Percentiles rank a stretch among this genome's conserved stretches.
These are phyloP conservation scores for Aspergillus sparsus DNA, from an alignment of 495 filamentous ascomycete species.

Conservation along the genomic window DNA sequence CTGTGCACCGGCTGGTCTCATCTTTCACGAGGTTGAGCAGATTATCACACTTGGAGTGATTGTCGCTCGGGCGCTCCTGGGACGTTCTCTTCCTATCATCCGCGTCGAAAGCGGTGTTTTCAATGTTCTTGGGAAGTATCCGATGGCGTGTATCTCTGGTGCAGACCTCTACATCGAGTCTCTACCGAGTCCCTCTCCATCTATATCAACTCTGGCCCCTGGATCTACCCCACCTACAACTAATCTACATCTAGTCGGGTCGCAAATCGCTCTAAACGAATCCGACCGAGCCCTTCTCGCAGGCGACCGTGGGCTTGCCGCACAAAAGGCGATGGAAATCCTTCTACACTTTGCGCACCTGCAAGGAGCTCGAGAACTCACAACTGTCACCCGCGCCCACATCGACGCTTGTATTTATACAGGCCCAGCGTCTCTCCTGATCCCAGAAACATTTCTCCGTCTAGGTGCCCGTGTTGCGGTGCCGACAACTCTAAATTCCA, in stretches of 20 bases:
- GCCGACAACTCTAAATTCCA: conserved; percentile 36
- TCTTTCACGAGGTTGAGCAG: conserved; percentile 32
- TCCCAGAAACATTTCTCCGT: conserved; percentile 27
- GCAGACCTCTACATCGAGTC: too few relatives aligned
- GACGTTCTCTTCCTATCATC: conserved; percentile 30
- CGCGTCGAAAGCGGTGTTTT: conserved; percentile 20
- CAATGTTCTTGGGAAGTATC: background rate
- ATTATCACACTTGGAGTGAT: conserved; percentile 36
- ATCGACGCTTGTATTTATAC: conserved; percentile 40
- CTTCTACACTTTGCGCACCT: conserved; percentile 27
- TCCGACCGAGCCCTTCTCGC: conserved; percentile 26
- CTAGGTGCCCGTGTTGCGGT: conserved; percentile 27
- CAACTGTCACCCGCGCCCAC: conserved; percentile 31
- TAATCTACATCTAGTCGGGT: background rate
- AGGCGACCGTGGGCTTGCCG: conserved; percentile 26
- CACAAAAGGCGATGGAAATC: conserved; percentile 30
- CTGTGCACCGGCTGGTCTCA: conserved; percentile 23
- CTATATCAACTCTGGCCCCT: background rate
- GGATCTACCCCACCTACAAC: background rate
- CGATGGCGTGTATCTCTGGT: too few relatives aligned
- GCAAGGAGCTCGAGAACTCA: conserved; percentile 23
- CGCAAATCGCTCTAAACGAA: conserved; percentile 3
- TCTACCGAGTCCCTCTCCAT: too few relatives aligned
- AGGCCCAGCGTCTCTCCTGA: conserved; percentile 29
- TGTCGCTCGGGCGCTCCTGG: conserved; percentile 32